Base-by-base conservation (phyloP, 31 red algal species). In the Asparagopsis taxiformis region DNA sequence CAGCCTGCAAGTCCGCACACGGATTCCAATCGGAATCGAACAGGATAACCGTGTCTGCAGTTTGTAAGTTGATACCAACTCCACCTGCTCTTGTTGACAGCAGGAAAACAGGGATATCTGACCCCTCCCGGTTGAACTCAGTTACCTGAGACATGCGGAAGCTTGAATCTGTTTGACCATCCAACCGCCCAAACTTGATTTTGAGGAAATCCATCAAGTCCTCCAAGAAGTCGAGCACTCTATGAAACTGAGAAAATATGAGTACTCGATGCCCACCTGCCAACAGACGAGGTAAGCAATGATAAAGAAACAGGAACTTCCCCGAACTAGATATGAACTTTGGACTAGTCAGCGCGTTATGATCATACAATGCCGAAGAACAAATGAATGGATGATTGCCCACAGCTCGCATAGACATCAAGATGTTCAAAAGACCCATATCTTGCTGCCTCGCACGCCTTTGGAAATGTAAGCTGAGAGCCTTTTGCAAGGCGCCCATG, bases 201-300 rank as follows among this genome's bases (percentile, higher is more conserved):
- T 37, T 43, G 19, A 87, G 38, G 8, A 66, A 44, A 10, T 80
- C 70, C 63, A 97, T 68, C 13, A 97, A 57, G 32, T 88, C 75
- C 49, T 82, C 72, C 17, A 97, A 53, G 55, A 91, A 69, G 36
- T 91, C 89, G 15, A 97, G 89, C 25, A 69, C 74, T 26, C 53
- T 66, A 20, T 54, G 90, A 35, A 77, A 73, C 49, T 92, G 89
- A 22, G 88, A 82, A 55, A 97, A 97, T 49, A 97, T 87, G 15
- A 97, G 75, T 16, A 91, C 81, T 13, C 89, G 67, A 62, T 97
- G 93, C 26, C 61, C 64, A 26, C 38, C 61, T 33, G 88, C 88
- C 39, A 78, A 22, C 58, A 91, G 74, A 20, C 80, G 71, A 15
- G 88, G 88, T 4, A 91, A 53, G 28, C 65, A 48, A 20, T 72